Conservation (phyloP, 768 basidiomycete genomes). For the Rhodotorula graminis region DNA sequence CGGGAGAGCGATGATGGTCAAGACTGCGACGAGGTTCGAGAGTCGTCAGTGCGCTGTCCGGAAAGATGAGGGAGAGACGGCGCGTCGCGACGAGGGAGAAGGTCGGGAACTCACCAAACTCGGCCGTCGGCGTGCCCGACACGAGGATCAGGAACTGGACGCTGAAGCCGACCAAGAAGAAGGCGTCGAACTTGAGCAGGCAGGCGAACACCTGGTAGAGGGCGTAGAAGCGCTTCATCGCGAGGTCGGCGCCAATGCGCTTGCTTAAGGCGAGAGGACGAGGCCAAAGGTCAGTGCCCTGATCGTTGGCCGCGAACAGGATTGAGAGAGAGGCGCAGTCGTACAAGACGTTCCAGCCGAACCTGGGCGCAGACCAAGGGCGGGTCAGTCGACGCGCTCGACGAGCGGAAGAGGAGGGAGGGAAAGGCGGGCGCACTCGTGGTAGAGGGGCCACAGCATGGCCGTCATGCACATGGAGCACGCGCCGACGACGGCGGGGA, state of each 20-base stretch:
- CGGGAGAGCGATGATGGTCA: slow-evolving; percentile 36
- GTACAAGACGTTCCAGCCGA: slow-evolving; percentile 27
- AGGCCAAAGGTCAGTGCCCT: neutral
- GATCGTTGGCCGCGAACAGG: no score
- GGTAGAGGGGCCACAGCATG: slow-evolving; percentile 18
- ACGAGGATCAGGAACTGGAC: slow-evolving; percentile 39
- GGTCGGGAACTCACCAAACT: neutral
- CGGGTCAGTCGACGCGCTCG: no score
- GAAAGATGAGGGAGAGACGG: no score
- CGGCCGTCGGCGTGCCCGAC: slow-evolving; percentile 26
- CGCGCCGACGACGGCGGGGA: slow-evolving; percentile 16
- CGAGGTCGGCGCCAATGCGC: slow-evolving; percentile 25
- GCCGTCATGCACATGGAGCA: slow-evolving; percentile 8
- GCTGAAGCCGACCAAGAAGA: slow-evolving; percentile 20
- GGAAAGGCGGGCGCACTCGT: slow-evolving; percentile 1
- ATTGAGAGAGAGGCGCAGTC: neutral
- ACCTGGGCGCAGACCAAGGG: neutral
- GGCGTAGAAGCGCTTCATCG: neutral
- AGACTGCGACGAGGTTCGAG: neutral
- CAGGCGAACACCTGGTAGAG: slow-evolving; percentile 23
- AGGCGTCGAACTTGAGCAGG: slow-evolving; percentile 31
- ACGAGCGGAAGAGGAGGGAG: no score
- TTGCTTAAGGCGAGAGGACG: slow-evolving; percentile 15
- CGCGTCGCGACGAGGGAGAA: accelerated
- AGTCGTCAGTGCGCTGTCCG: no score